phyloP scores from a whole-genome alignment of 2,329 filamentous ascomycete genomes.

The Pyrenochaeta sp. region DNA sequence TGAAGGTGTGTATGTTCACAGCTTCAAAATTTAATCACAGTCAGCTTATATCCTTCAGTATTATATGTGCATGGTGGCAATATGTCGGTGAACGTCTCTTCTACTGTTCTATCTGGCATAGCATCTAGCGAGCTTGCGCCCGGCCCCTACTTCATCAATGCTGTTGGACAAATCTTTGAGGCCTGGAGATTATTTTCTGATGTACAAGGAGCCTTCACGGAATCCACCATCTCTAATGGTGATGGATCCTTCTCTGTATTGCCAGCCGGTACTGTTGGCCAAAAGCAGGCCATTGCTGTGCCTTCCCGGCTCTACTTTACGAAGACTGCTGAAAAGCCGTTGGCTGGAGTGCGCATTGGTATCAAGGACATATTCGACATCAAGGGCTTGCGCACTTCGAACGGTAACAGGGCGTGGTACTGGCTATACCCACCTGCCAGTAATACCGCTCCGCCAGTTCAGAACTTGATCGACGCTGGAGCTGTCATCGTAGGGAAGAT shows the following conservation, averaged over 20 bases:
- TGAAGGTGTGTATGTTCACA: conserved; percentile 28
- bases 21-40: conserved; percentile 4
- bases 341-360: conserved; percentile 69
- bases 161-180: conserved; percentile 56
- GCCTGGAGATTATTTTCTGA: conserved; percentile 62
- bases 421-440: conserved; percentile 59
- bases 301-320: conserved; percentile 64
- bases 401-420: conserved; percentile 68
- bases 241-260: conserved; percentile 56
- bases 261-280: conserved; percentile 40
- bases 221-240: conserved; percentile 52
- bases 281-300: conserved; percentile 57
- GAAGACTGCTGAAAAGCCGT: conserved; percentile 58
- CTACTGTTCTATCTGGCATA: conserved; percentile 23
- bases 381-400: conserved; percentile 63
- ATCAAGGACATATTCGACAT: conserved; percentile 72
- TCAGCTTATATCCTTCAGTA: conserved; percentile 36
- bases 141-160: conserved; percentile 62
- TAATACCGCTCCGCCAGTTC: conserved; percentile 60
- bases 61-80: conserved; percentile 29
- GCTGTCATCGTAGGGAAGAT: conserved; percentile 60
- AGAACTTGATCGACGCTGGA: conserved; percentile 67
- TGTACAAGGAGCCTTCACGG: conserved; percentile 59
- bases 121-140: conserved; percentile 43
- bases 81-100: conserved; percentile 35